Base-by-base conservation (phyloP, 1,139 yeast genomes). In the Candida anutae region DNA sequence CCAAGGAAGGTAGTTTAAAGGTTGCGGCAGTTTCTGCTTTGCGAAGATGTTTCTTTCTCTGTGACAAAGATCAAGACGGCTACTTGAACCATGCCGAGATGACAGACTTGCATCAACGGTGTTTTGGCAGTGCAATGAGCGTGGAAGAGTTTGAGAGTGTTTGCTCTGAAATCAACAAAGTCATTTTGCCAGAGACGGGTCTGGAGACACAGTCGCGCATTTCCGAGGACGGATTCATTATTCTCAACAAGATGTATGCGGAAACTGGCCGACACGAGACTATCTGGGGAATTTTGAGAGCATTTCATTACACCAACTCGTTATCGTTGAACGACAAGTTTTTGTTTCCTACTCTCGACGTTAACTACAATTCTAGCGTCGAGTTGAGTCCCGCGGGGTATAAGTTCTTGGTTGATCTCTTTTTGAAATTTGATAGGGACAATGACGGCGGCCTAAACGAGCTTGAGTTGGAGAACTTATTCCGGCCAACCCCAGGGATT, bases 331-430 rank as follows among this genome's bases (percentile, higher is more conserved):
- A 76, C 41, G 95, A 85, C 42, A 73, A 73, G 33, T 78, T 85
- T 30, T 53, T 90, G 15, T 74, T 70, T 39, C 98, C 98, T 0
- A 69, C 69, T 30, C 48, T 90, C 13, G 95, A 84, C 30, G 87
- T 88, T 1, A 78, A 88, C 5, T 68, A 69, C 3, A 68, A 76
- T 27, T 69, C 95, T 0, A 82, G 93, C 43, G 95, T 88, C 4
- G 98, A 90, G 45, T 61, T 90, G 31, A 81, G 95, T 36, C 97
- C 97, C 1, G 71, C 74, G n/a, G 98, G 98, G 0, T 90, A 88
- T 53, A 60, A 93, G 37, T 90, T 90, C 48, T 63, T 90, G 35
- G 97, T 90, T 6, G 97, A 90, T 45, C 56, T 90, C 26, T 90
- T 90, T 46, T 58, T 88, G 13, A 67, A 82, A 28, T 90, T 84